Conservation (phyloP, 148 eudicot genomes). For the Bassia scoparia region DNA sequence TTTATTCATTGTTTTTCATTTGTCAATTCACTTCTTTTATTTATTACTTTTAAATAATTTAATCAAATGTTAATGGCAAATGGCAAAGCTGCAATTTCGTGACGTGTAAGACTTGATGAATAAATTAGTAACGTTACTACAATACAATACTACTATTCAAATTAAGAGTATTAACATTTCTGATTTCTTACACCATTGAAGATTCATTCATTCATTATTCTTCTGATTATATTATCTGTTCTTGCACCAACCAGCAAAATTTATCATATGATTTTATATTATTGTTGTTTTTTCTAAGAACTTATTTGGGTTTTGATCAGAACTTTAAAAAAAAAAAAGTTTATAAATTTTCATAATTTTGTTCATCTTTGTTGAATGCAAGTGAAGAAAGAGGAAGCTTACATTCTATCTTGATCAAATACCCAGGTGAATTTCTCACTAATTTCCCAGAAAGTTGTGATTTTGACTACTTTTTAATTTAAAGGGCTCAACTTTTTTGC, state of each 20-base stretch:
- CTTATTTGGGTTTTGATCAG: conserved; percentile 32
- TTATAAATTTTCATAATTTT: too few species aligned
- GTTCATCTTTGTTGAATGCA: too few species aligned
- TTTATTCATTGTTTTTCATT: not conserved
- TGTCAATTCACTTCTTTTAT: not conserved
- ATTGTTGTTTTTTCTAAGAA: not conserved
- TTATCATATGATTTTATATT: conserved; percentile 1
- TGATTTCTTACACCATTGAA: too few species aligned
- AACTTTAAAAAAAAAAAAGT: too few species aligned
- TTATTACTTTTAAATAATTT: not conserved
- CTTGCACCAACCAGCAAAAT: not conserved
- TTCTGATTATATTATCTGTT: not conserved
- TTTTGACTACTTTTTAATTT: conserved; percentile 15
- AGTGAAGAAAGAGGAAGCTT: not conserved
- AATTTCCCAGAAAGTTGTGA: conserved; percentile 26
- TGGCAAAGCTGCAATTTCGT: conserved; percentile 29
- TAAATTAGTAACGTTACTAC: not conserved
- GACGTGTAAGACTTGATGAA: conserved; percentile 31
- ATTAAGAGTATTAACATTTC: not conserved
- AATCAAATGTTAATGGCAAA: conserved; percentile 12
- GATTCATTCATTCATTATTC: too few species aligned
- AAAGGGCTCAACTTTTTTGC: not conserved
- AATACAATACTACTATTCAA: not conserved
- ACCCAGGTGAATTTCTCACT: not conserved
- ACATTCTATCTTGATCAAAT: conserved; percentile 20